These are phyloP conservation scores for Adansonia grandidieri DNA, from an alignment of 441 rosid species.

Conservation along the genomic window DNA sequence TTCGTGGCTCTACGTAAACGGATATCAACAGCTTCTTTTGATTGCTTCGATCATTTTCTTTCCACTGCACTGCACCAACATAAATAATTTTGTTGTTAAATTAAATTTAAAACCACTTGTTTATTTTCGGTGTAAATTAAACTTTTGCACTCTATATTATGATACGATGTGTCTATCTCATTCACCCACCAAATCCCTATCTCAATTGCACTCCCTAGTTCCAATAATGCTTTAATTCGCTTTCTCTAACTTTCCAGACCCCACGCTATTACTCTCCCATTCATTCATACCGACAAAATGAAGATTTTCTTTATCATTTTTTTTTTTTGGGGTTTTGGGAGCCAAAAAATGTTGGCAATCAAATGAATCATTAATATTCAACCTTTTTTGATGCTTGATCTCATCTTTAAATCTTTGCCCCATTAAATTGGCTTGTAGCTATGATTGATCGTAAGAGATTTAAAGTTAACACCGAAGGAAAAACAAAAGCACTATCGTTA, in stretches of 20 bases:
- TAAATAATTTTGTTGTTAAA: no score
- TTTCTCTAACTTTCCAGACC: neutral
- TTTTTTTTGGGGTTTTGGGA: neutral
- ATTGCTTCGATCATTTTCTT: neutral
- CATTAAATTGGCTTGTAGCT: slow-evolving; percentile 9
- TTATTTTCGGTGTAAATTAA: no score
- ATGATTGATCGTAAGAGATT: neutral
- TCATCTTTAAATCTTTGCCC: slow-evolving; percentile 9
- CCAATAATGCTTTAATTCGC: slow-evolving; percentile 18
- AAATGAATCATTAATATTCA: neutral
- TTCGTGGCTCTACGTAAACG: slow-evolving; percentile 27
- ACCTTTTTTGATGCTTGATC: slow-evolving; percentile 11
- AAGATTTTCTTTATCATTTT: neutral
- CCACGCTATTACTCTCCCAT: neutral
- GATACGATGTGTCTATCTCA: neutral
- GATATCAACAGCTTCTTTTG: neutral
- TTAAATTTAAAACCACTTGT: no score
- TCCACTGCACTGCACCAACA: no score
- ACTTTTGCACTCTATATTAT: no score
- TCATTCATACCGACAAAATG: neutral
- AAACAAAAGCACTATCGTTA: neutral
- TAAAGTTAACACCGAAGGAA: neutral
- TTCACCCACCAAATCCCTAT: slow-evolving; percentile 9
- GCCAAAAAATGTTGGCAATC: neutral
- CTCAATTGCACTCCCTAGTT: neutral